Evolutionary conservation across 305 asterid species (phyloP), one percentile per base, ranked within the genome.

Genomic region (Coffea humblotiana): DNA sequence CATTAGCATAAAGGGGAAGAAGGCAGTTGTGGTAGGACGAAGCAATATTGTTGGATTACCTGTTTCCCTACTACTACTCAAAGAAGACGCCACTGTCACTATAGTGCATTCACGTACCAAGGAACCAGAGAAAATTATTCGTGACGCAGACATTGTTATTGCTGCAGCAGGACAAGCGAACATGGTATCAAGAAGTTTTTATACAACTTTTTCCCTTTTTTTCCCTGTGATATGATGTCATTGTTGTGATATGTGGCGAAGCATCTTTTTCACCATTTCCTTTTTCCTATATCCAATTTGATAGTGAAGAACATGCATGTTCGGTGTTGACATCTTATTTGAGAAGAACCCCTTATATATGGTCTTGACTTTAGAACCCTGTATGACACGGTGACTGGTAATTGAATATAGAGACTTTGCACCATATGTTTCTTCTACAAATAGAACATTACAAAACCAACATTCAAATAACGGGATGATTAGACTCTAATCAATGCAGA

Each of bases 141-240:
- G 96, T 60, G 91, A 91, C 79, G 99, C 97, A 16, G 99, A 95
- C 83, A 92, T 95, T 65, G 68, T 95, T 72, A 95, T 95, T 63
- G 97, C 99, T 60, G 99, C 99, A 25, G 97, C 98, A 67, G 98
- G 99, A 78, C 97, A 95, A 84, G 89, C 97, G 77, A 87, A 78
- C 86, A 93, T 95, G 99, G 98, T 92, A 90, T 71, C 43, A 32
- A 49, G 23, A 66, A 18, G 1, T 13, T 5, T 63, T 48, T 21
- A 0, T 48, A 49, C 27, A 40, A n/a, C n/a, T 49, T 47, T 74
- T 58, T 43, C 40, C 40, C 61, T 82, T 37, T 32, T 32, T 56
- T 29, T 11, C 49, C 60, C 56, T 27, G 11, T 48, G 61, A 47
- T 70, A 54, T 61, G 18, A 70, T 25, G 27, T 68, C 67, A 14